Conservation (phyloP, 768 basidiomycete genomes). For the Imleria badia region DNA sequence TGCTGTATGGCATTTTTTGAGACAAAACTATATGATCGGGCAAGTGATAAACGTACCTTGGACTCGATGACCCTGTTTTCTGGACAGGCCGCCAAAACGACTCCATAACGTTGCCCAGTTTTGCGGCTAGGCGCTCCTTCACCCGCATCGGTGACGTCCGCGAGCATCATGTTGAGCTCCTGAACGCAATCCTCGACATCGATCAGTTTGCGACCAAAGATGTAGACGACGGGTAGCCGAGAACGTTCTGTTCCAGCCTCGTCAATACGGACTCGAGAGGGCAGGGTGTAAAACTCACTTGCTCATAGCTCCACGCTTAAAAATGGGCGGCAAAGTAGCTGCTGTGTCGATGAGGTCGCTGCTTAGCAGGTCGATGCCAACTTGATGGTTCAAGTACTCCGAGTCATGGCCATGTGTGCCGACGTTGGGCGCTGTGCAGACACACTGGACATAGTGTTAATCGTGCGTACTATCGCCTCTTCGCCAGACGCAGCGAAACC, state of each 20-base stretch:
- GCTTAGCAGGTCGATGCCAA: too few species aligned
- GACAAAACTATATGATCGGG: neutral
- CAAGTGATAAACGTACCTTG: conserved; percentile 42
- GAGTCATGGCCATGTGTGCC: conserved; percentile 77
- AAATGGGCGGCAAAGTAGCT: too few species aligned
- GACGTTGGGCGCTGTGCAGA: conserved; percentile 30
- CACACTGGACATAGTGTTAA: conserved; percentile 46
- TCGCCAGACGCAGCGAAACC: conserved; percentile 58
- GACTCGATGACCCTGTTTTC: conserved; percentile 85
- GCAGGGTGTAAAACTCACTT: conserved; percentile 51
- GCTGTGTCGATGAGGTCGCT: too few species aligned
- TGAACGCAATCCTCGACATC: conserved; percentile 53
- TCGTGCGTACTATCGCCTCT: conserved; percentile 58
- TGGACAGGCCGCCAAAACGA: conserved; percentile 90
- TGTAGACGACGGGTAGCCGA: conserved; percentile 84
- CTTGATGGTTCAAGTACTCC: too few species aligned
- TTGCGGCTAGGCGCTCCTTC: conserved; percentile 48
- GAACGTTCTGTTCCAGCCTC: conserved; percentile 60
- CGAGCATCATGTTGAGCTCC: conserved; percentile 39
- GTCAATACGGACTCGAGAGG: neutral
- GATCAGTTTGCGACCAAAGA: conserved; percentile 76
- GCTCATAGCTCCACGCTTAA: conserved; percentile 93
- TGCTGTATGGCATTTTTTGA: conserved; percentile 52
- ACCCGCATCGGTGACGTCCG: conserved; percentile 1
- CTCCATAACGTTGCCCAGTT: conserved; percentile 94